These are phyloP conservation scores for Linanthus parryae DNA, from an alignment of 148 eudicot genomes.

Conservation along the genomic window DNA sequence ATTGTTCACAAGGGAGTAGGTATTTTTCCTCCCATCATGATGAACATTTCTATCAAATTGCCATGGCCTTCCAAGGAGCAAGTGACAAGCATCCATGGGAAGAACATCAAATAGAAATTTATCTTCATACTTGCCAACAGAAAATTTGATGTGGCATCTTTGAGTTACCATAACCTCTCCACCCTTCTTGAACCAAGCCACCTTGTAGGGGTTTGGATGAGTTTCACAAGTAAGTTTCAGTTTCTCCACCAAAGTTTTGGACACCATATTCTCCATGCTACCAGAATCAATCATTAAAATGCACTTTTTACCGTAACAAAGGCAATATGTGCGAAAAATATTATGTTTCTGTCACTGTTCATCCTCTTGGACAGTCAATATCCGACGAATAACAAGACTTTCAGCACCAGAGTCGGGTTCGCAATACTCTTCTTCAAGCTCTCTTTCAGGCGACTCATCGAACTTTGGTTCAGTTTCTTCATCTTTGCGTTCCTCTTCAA, in stretches of 20 bases:
- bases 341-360: no score
- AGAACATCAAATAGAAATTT: not conserved
- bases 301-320: not conserved
- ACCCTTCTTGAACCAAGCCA: not conserved
- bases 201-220: not conserved
- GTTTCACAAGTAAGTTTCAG: not conserved
- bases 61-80: not conserved
- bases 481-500: no score
- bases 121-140: slow-evolving; percentile 4
- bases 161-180: not conserved
- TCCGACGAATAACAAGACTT: no score
- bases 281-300: slow-evolving; percentile 2
- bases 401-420: no score
- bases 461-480: no score
- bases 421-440: no score
- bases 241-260: not conserved
- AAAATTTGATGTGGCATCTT: not conserved
- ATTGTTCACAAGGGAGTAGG: not conserved
- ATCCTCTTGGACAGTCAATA: no score
- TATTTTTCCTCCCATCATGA: not conserved
- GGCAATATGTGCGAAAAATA: not conserved
- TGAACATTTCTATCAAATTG: slow-evolving; percentile 2
- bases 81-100: slow-evolving; percentile 4
- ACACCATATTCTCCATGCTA: slow-evolving; percentile 1
- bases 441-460: no score